Evolutionary conservation across 1,284 basidiomycete species (phyloP).

Genomic region (Sanghuangporus sanghuang): DNA sequence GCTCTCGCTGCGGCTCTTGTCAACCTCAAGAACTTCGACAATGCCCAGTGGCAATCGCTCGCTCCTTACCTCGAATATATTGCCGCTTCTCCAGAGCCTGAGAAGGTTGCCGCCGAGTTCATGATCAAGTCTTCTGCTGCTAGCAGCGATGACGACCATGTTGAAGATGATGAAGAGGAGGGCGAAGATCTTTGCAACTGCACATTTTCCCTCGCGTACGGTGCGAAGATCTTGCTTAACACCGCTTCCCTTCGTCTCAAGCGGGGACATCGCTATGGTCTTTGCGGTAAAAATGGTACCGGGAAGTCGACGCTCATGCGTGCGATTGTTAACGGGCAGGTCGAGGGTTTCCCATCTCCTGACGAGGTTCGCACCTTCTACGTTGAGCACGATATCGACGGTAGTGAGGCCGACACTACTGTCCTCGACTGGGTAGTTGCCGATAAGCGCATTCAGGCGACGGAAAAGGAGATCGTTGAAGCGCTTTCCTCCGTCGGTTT

Average conservation of each 20-base stretch:
- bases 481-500: slow-evolving; percentile 91
- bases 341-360: slow-evolving; percentile 96
- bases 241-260: slow-evolving; percentile 94
- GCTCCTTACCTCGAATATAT: slow-evolving; percentile 74
- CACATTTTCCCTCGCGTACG: slow-evolving; percentile 96
- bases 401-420: slow-evolving; percentile 88
- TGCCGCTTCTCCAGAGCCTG: slow-evolving; percentile 59
- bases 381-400: slow-evolving; percentile 98
- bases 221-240: slow-evolving; percentile 97
- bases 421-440: slow-evolving; percentile 85
- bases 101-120: slow-evolving; percentile 76
- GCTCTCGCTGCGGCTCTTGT: slow-evolving; percentile 81
- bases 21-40: slow-evolving; percentile 90
- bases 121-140: slow-evolving; percentile 85
- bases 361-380: slow-evolving; percentile 97
- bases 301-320: slow-evolving; percentile 99
- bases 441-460: slow-evolving; percentile 81
- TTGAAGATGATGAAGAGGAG: slow-evolving; percentile 88
- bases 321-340: slow-evolving; percentile 93
- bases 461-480: slow-evolving; percentile 67
- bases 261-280: slow-evolving; percentile 98
- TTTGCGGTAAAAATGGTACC: slow-evolving; percentile 97
- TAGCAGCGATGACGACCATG: slow-evolving; percentile 65
- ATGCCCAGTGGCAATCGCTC: slow-evolving; percentile 82
- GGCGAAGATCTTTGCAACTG: slow-evolving; percentile 98